Evolutionary conservation across 306 rosid species (phyloP).

Genomic region (Rosa multiflora): DNA sequence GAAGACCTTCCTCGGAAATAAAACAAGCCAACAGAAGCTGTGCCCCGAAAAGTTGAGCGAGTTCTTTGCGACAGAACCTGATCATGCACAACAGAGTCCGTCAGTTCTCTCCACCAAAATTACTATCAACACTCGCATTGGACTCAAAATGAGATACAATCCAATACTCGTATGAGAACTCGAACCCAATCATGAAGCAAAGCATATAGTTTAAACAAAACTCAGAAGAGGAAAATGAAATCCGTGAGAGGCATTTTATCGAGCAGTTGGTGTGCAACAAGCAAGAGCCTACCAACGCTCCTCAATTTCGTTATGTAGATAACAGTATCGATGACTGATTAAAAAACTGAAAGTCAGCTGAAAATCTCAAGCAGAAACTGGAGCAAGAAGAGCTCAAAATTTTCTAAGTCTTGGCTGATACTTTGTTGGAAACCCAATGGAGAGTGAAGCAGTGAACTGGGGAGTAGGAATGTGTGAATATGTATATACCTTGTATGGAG

Average conservation of each 20-base stretch:
- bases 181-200: neutral
- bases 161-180: neutral
- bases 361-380: neutral
- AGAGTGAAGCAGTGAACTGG: neutral
- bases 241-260: conserved; percentile 39
- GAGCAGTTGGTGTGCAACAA: conserved; percentile 26
- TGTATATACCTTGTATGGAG: conserved; percentile 53
- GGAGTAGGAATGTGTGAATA: neutral
- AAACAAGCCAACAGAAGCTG: conserved; percentile 44
- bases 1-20: conserved; percentile 50
- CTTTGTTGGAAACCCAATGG: conserved; percentile 23
- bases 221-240: neutral
- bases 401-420: neutral
- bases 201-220: too few species aligned
- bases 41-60: conserved; percentile 47
- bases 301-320: neutral
- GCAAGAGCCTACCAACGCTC: neutral
- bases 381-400: neutral
- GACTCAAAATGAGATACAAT: neutral
- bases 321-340: neutral
- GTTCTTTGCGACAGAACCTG: conserved; percentile 65
- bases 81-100: conserved; percentile 19
- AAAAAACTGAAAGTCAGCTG: too few species aligned
- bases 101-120: conserved; percentile 11
- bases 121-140: neutral